Evolutionary conservation across 139 green algal species (phyloP).

Genomic region (Choricystis sp.): DNA sequence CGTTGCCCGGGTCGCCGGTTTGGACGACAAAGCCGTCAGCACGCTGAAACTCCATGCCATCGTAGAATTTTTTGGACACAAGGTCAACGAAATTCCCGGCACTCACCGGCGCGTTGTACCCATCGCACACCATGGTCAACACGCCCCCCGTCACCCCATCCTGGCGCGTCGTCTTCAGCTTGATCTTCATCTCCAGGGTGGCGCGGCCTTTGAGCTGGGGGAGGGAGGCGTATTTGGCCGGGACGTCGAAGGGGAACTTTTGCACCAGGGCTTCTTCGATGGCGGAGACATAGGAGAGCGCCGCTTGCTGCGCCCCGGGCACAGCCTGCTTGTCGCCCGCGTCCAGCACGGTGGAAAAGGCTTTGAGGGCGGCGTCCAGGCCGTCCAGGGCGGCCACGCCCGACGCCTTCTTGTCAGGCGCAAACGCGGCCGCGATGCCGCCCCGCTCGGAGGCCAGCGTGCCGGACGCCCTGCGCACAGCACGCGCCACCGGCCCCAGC

Average conservation of each 20-base stretch:
- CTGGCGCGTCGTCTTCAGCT: conserved; percentile 42
- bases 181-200: conserved; percentile 77
- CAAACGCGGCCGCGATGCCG: conserved; percentile 47
- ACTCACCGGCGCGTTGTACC: conserved; percentile 90
- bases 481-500: conserved; percentile 42
- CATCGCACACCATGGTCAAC: conserved; percentile 76
- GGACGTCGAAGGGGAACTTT: conserved; percentile 82
- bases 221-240: conserved; percentile 62
- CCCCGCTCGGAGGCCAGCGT: conserved; percentile 34
- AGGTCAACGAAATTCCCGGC: conserved; percentile 91
- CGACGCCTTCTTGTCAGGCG: conserved; percentile 50
- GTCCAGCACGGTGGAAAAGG: conserved; percentile 58
- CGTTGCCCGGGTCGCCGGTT: conserved; percentile 64
- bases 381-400: conserved; percentile 14
- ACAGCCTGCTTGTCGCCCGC: conserved; percentile 67
- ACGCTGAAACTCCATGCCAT: conserved; percentile 90
- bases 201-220: conserved; percentile 88
- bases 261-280: conserved; percentile 92
- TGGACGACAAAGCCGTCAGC: conserved; percentile 97
- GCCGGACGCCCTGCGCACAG: conserved; percentile 32
- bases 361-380: conserved; percentile 31
- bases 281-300: conserved; percentile 53
- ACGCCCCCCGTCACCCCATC: conserved; percentile 23
- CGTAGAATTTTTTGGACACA: conserved; percentile 74
- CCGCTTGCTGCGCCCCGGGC: conserved; percentile 63